These are phyloP conservation scores for Gynandropsis gynandra DNA, from an alignment of 345 rosid genomes.

Conservation along the genomic window DNA sequence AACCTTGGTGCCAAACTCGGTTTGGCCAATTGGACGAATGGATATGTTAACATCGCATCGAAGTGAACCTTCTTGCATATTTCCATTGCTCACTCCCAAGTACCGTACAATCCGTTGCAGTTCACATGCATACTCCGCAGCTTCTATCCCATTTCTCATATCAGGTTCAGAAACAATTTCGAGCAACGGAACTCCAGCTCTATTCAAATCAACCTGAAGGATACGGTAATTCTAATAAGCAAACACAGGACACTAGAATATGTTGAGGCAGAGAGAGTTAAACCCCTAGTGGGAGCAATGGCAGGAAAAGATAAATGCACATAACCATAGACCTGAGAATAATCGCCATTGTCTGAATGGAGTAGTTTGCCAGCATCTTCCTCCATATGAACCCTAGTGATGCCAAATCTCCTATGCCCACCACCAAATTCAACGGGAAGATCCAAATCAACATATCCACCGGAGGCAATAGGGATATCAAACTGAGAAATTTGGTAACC, in stretches of 20 bases:
- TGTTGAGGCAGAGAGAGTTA: slow-evolving; percentile 4
- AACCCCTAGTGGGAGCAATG: background rate
- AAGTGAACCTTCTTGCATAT: slow-evolving; percentile 96
- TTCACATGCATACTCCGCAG: slow-evolving; percentile 80
- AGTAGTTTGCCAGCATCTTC: slow-evolving; percentile 95
- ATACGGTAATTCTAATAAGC: slow-evolving; percentile 14
- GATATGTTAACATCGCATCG: slow-evolving; percentile 96
- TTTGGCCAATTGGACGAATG: slow-evolving; percentile 71
- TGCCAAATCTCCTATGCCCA: slow-evolving; percentile 79
- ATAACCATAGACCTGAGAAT: slow-evolving; percentile 72
- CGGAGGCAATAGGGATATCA: slow-evolving; percentile 79
- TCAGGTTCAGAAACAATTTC: slow-evolving; percentile 98
- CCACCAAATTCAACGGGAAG: slow-evolving; percentile 88
- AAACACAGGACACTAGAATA: slow-evolving; percentile 14
- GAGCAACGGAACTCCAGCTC: slow-evolving; percentile 96
- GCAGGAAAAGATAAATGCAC: too few relatives aligned
- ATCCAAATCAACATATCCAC: slow-evolving; percentile 76
- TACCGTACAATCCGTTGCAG: slow-evolving; percentile 79
- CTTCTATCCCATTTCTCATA: slow-evolving; percentile 86
- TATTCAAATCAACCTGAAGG: slow-evolving; percentile 75
- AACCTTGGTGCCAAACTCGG: slow-evolving; percentile 89
- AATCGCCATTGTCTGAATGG: slow-evolving; percentile 64
- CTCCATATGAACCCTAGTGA: slow-evolving; percentile 96
- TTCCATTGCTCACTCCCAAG: slow-evolving; percentile 81
- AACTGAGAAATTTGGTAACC: slow-evolving; percentile 96